phyloP scores from a whole-genome alignment of 371 early-diverging fungal species.

The Mucor saturninus region DNA sequence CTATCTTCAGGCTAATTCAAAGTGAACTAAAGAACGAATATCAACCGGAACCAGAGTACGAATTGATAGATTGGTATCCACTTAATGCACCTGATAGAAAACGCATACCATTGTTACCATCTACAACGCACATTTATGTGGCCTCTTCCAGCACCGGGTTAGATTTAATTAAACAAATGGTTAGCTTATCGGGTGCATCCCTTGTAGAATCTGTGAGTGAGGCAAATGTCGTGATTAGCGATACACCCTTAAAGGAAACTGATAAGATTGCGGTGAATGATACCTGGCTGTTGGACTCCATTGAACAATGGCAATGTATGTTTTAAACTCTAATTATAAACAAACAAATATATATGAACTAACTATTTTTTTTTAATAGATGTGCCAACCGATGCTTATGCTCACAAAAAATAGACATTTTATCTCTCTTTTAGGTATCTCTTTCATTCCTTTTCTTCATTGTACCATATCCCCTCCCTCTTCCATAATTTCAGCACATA shows the following conservation, averaged over 20 bases:
- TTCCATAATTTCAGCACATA: background rate
- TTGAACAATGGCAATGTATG: constrained; percentile 33
- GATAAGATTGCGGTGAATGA: constrained; percentile 18
- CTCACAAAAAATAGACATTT: background rate
- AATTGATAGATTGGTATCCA: constrained; percentile 21
- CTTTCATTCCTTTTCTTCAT: too few species aligned
- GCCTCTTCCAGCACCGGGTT: constrained; percentile 4
- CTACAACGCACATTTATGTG: constrained; percentile 7
- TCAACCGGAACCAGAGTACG: constrained; percentile 12
- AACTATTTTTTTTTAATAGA: too few species aligned
- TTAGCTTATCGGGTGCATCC: constrained; percentile 16
- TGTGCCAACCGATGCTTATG: too few species aligned
- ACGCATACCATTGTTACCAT: constrained; percentile 10
- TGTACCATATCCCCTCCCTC: background rate
- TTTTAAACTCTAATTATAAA: background rate
- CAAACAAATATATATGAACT: too few species aligned
- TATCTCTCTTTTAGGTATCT: background rate
- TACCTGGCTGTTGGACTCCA: constrained; percentile 25
- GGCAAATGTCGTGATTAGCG: constrained; percentile 24
- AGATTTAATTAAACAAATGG: constrained; percentile 9
- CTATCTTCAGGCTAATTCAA: constrained; percentile 15
- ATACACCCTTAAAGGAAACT: constrained; percentile 1
- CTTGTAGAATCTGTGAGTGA: background rate
- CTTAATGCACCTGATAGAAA: background rate
- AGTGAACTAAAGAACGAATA: constrained; percentile 1